A percentile compares a stretch with the other conserved stretches of the same genome.
Conservation (phyloP, 2,329 filamentous ascomycete species). For the Lasiodiplodia hormozganensis region DNA sequence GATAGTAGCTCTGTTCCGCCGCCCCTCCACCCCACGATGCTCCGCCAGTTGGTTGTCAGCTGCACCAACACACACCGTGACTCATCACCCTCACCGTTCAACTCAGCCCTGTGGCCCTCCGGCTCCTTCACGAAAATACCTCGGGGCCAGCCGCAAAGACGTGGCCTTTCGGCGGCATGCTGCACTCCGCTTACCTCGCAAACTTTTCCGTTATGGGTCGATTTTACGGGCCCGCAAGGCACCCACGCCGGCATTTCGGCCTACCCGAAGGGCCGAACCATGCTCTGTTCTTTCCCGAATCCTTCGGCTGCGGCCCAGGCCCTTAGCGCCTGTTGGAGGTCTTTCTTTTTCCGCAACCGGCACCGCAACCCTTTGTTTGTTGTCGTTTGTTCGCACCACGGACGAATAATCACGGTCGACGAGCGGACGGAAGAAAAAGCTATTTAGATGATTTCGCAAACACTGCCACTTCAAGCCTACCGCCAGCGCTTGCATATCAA, state of each 20-base stretch:
- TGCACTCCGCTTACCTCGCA: background rate
- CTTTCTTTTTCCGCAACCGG: background rate
- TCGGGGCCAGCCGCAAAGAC: background rate
- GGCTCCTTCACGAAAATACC: slow-evolving; percentile 11
- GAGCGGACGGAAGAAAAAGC: background rate
- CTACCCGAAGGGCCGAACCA: slow-evolving; percentile 8
- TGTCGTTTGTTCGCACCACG: background rate
- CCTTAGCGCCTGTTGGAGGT: background rate
- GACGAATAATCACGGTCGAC: background rate
- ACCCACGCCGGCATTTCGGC: background rate
- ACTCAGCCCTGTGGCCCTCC: background rate
- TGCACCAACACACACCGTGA: background rate
- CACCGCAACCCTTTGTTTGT: background rate
- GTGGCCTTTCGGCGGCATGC: slow-evolving; percentile 4
- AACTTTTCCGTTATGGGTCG: background rate
- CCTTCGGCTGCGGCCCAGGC: background rate
- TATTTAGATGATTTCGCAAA: background rate
- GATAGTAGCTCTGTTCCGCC: background rate
- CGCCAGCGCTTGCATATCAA: background rate
- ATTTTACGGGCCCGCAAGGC: background rate
- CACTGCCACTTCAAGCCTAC: background rate
- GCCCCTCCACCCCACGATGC: background rate
- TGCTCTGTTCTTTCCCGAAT: background rate
- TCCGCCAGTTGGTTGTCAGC: background rate
- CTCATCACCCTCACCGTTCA: background rate